phyloP scores from a whole-genome alignment of 2,329 filamentous ascomycete species.

The Thermoascus crustaceus region DNA sequence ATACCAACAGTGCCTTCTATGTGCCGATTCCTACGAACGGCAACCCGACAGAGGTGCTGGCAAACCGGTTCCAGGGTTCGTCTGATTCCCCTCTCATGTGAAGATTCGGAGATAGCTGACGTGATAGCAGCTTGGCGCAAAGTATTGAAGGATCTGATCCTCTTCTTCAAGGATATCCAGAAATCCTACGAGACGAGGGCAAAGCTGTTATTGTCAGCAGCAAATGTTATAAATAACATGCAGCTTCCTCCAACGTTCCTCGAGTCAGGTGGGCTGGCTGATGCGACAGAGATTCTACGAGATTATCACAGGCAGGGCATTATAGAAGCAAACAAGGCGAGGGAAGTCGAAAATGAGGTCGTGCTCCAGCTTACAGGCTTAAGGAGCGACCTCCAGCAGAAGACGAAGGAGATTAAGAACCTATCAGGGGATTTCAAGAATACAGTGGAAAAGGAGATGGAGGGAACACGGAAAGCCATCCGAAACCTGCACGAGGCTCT shows the following conservation, averaged over 20 bases:
- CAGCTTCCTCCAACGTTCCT: slow-evolving; percentile 68
- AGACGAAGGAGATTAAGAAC: slow-evolving; percentile 97
- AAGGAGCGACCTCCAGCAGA: slow-evolving; percentile 80
- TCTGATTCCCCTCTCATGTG: slow-evolving; percentile 5
- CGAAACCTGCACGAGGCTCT: slow-evolving; percentile 73
- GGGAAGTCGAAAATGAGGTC: slow-evolving; percentile 84
- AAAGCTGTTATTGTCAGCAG: slow-evolving; percentile 74
- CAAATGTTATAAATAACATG: slow-evolving; percentile 76
- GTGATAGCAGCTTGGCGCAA: slow-evolving; percentile 71
- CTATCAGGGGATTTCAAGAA: slow-evolving; percentile 95
- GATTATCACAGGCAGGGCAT: slow-evolving; percentile 76
- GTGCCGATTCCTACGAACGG: slow-evolving; percentile 83
- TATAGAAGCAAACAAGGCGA: slow-evolving; percentile 75
- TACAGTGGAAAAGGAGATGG: slow-evolving; percentile 90
- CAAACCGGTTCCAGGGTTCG: slow-evolving; percentile 80
- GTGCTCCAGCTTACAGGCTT: slow-evolving; percentile 79
- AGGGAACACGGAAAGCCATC: slow-evolving; percentile 70
- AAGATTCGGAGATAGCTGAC: slow-evolving; percentile 9
- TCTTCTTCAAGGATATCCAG: slow-evolving; percentile 89
- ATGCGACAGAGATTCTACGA: slow-evolving; percentile 72
- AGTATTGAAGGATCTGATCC: slow-evolving; percentile 85
- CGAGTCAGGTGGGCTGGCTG: slow-evolving; percentile 72
- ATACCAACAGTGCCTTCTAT: slow-evolving; percentile 73
- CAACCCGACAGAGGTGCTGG: slow-evolving; percentile 78
- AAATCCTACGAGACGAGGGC: slow-evolving; percentile 76